A percentile compares a stretch with the other conserved stretches of the same genome.
Evolutionary conservation across 1,139 yeast species (phyloP).

Genomic region (Schwanniomyces etchellsii): DNA sequence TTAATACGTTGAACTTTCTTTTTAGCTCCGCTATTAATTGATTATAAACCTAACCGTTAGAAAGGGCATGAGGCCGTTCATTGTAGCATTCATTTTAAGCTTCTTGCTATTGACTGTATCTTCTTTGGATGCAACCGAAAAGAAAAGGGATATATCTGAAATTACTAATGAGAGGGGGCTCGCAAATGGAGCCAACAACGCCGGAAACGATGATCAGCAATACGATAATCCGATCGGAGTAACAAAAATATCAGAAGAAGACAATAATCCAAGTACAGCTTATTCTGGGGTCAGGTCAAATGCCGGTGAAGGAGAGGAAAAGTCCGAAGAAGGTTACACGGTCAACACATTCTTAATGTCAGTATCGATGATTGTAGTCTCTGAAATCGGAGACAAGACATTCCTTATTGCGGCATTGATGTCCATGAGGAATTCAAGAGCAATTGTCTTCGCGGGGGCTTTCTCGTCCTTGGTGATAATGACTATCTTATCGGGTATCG

Average conservation of each 20-base stretch:
- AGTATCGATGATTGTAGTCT: constrained; percentile 79
- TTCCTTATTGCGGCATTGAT: constrained; percentile 93
- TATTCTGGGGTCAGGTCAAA: constrained; percentile 2
- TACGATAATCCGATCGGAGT: constrained; percentile 18
- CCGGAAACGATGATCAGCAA: not conserved
- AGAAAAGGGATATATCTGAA: too few relatives aligned
- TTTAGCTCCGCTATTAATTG: too few relatives aligned
- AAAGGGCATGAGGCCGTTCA: too few relatives aligned
- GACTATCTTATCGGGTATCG: constrained; percentile 86
- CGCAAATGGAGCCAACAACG: not conserved
- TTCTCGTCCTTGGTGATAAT: constrained; percentile 81
- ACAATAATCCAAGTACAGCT: constrained; percentile 20
- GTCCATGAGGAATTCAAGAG: constrained; percentile 92
- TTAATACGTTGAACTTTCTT: too few relatives aligned
- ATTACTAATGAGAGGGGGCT: too few relatives aligned
- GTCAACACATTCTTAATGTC: constrained; percentile 59
- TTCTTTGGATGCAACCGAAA: too few relatives aligned
- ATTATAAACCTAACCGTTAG: too few relatives aligned
- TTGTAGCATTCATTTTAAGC: too few relatives aligned
- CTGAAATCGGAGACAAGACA: constrained; percentile 96
- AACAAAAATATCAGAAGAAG: constrained; percentile 19
- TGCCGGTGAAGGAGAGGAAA: constrained; percentile 6
- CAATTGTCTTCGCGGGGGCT: constrained; percentile 82
- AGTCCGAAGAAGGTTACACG: constrained; percentile 14
- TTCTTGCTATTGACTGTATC: too few relatives aligned